Evolutionary conservation across 129 eudicot genomes (phyloP), one percentile per base, ranked within the genome.

Genomic region (Chrysanthemum makinoi): DNA sequence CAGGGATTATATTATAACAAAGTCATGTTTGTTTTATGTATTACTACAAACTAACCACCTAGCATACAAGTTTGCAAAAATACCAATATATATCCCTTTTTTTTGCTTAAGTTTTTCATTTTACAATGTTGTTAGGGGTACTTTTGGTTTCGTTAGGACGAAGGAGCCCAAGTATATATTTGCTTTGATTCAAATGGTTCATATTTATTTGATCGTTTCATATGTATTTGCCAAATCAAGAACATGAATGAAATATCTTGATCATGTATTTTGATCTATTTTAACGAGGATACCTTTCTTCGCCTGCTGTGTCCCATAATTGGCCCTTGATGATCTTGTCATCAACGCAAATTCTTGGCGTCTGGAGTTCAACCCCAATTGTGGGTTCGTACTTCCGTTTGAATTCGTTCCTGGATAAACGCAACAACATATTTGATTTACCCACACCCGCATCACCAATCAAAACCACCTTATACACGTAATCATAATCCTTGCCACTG

Each of bases 261-360:
- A n/a, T 63, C 6, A 46, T 66, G 57, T 51, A 10, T 48, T 35
- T 24, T 14, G 6, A 67, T 24, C 35, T 47, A 49, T 24, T 13
- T 59, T 3, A 20, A 18, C 26, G 5, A 62, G 18, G 16, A 26
- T 68, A 52, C 73, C 53, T 65, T 17, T 65, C 26, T 65, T 65
- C 10, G 17, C 69, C 54, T 1, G 69, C 53, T 4, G 50, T 16
- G 52, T 65, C 69, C 69, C 69, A 65, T 2, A 65, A 35, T 65
- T 65, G 69, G 69, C 52, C 69, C 33, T 14, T 39, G 53, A 65
- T 11, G 53, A 65, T 65, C 28, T 65, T 65, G 69, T 65, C 69
- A 43, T 65, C 53, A n/a, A 65, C 52, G 10, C 53, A 5, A 17
- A 65, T 35, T 24, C 26, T n/a, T 35, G 12, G 28, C 17, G 53